Conservation (phyloP, 148 eudicot species). For the Beta vulgaris region DNA sequence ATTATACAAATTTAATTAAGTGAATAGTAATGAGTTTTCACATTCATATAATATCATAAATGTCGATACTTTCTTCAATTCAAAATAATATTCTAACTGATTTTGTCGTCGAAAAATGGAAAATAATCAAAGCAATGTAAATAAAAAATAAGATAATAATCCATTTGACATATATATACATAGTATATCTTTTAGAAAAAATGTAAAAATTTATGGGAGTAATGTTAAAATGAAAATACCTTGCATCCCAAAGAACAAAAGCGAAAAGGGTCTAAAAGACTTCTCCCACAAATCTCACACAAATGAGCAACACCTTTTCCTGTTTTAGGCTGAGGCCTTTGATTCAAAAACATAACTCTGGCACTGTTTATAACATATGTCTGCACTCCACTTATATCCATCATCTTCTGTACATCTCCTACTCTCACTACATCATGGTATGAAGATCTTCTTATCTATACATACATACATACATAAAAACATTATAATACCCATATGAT, state of each 20-base stretch:
- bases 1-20: neutral
- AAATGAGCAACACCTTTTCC: constrained; percentile 70
- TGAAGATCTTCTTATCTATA: constrained; percentile 84
- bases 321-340: constrained; percentile 85
- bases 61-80: neutral
- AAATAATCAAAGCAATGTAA: neutral
- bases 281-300: constrained; percentile 88
- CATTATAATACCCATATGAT: too few relatives aligned
- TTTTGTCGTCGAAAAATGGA: too few relatives aligned
- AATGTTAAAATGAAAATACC: constrained; percentile 40
- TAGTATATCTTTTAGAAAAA: too few relatives aligned
- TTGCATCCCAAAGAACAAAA: constrained; percentile 96
- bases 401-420: constrained; percentile 62
- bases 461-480: neutral
- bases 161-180: too few relatives aligned
- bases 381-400: constrained; percentile 81
- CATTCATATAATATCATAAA: neutral
- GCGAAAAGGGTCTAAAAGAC: constrained; percentile 78
- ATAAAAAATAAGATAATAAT: neutral
- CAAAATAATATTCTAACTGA: neutral
- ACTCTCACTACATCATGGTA: constrained; percentile 95
- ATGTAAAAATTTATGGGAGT: too few relatives aligned
- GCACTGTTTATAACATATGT: constrained; percentile 95
- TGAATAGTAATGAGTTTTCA: neutral
- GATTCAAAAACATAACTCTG: constrained; percentile 80